Base-by-base conservation (phyloP, 306 rosid species). In the Lagenaria siceraria region DNA sequence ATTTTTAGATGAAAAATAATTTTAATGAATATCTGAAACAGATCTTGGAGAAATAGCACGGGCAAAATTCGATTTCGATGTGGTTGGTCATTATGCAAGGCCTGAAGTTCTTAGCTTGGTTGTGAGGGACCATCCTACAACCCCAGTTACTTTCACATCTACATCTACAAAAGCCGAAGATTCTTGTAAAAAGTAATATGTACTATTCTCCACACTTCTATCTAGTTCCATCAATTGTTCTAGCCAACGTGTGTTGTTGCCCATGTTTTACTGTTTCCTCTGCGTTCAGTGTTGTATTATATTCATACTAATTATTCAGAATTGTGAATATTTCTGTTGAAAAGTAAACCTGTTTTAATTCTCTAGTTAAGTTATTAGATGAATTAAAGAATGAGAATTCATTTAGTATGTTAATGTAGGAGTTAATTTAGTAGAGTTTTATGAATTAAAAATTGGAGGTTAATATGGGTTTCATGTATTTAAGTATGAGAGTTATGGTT, bases 41-140 rank as follows among this genome's bases (percentile, higher is more conserved):
- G 97, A 95, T 90, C 82, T 92, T 49, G 98, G 97, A 71, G 98
- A 92, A 58, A 89, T 92, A 80, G 96, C 87, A 3, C 84, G 92
- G 80, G 96, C 82, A 6, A 95, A 92, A 86, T 89, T 92, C 49
- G 93, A 76, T 86, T 95, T 95, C 43, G 97, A 95, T 53, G 98
- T 92, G 86, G 93, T 92, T 58, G 98, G 98, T 80, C 97, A 95
- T 83, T 95, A 88, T 78, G 82, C 96, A 38, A 87, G 96, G 81
- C 96, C 97, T 31, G 97, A 95, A 80, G 95, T 95, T 74, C 92
- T 95, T 29, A 89, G 91, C 87, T 85, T 95, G 88, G 79, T 60
- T 77, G 96, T 90, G 55, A 85, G 82, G 85, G 98, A 92, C 84
- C 88, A 89, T 80, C 98, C 93, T 35, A 27, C 89, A 52, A 83